A percentile compares a stretch with the other conserved stretches of the same genome.
These are phyloP conservation scores for Hemileccinum rubropunctum DNA, from an alignment of 768 basidiomycete genomes.

Conservation along the genomic window DNA sequence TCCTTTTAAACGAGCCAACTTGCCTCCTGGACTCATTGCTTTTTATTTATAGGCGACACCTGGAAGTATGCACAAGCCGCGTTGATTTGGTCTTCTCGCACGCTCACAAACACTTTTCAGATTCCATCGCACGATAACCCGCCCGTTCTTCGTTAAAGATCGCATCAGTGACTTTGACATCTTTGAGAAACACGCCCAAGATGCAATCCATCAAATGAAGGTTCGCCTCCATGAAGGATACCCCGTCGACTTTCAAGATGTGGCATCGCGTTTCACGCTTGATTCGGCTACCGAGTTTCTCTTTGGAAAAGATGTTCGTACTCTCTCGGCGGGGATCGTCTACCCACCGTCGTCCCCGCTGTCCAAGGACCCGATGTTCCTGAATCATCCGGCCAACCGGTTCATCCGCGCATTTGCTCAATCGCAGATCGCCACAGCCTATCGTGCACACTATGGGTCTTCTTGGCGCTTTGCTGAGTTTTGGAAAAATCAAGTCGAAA, in stretches of 20 bases:
- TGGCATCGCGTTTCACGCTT: slow-evolving; percentile 47
- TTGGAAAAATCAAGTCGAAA: too few relatives aligned
- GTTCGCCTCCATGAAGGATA: slow-evolving; percentile 33
- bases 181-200: slow-evolving; percentile 36
- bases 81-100: background rate
- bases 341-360: slow-evolving; percentile 28
- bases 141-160: slow-evolving; percentile 41
- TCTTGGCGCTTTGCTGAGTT: slow-evolving; percentile 35
- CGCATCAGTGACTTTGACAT: slow-evolving; percentile 40
- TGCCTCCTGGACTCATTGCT: background rate
- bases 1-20: background rate
- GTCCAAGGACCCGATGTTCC: slow-evolving; percentile 21
- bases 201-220: slow-evolving; percentile 35
- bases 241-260: slow-evolving; percentile 44
- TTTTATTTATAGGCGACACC: slow-evolving; percentile 23
- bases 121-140: slow-evolving; percentile 42
- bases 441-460: slow-evolving; percentile 20
- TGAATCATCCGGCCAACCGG: slow-evolving; percentile 30
- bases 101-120: slow-evolving; percentile 15
- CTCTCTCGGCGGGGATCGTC: slow-evolving; percentile 37
- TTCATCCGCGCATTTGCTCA: slow-evolving; percentile 41
- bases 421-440: slow-evolving; percentile 33
- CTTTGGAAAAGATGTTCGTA: slow-evolving; percentile 42
- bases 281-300: slow-evolving; percentile 60
- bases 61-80: slow-evolving; percentile 34